These are phyloP conservation scores for Passiflora organensis DNA, from an alignment of 345 rosid genomes.

Conservation along the genomic window DNA sequence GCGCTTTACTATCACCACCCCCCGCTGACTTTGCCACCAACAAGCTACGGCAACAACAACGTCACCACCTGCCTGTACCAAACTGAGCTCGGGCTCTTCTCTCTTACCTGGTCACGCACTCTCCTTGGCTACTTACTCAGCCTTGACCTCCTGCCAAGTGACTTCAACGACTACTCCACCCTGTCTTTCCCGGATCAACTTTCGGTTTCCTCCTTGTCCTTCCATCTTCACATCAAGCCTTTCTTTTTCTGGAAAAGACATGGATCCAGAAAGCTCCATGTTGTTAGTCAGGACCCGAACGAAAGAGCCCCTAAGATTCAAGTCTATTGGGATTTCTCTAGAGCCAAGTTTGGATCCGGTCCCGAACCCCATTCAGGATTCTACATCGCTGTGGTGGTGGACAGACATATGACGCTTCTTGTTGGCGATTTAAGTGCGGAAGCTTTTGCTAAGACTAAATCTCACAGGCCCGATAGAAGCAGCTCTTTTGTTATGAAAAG, in stretches of 20 bases:
- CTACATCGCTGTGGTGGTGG: constrained; percentile 68
- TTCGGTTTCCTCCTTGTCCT: constrained; percentile 42
- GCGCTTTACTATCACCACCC: no score
- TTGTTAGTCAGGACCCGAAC: constrained; percentile 1
- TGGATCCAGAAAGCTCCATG: constrained; percentile 51
- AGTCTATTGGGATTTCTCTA: constrained; percentile 73
- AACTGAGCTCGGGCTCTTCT: constrained; percentile 70
- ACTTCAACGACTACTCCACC: constrained; percentile 34
- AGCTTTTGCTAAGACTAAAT: constrained; percentile 53
- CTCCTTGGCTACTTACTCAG: constrained; percentile 72
- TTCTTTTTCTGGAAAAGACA: constrained; percentile 71
- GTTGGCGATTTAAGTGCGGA: constrained; percentile 65
- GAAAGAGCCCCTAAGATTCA: constrained; percentile 26
- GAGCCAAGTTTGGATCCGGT: constrained; percentile 74
- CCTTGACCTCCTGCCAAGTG: constrained; percentile 61
- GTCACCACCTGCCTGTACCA: constrained; percentile 70
- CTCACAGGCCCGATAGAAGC: constrained; percentile 26
- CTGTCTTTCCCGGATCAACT: constrained; percentile 39
- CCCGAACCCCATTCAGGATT: constrained; percentile 80
- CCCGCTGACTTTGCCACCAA: constrained; percentile 18
- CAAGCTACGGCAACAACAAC: constrained; percentile 40
- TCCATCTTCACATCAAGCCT: constrained; percentile 61
- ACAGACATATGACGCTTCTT: constrained; percentile 58
- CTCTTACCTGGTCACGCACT: constrained; percentile 77
- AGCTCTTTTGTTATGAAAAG: constrained; percentile 63